phyloP scores from a whole-genome alignment of 192 early-diverging fungal genomes.

The Backusella westeae region DNA sequence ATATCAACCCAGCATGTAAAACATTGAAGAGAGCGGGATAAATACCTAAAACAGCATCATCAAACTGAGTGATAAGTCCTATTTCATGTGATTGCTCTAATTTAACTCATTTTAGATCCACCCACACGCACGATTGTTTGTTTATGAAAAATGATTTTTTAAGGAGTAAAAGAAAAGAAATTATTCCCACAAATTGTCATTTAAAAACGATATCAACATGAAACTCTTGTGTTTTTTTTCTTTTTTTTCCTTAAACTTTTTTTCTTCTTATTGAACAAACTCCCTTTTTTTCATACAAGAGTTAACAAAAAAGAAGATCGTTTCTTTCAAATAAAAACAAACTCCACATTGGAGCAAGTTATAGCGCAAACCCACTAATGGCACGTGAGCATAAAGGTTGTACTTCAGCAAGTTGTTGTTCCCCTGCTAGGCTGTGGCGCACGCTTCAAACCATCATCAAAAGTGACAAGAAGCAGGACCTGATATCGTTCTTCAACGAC shows the following conservation, averaged over 20 bases:
- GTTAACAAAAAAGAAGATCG: background rate
- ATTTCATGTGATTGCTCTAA: too few relatives aligned
- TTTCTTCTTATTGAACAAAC: background rate
- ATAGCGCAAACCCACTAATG: background rate
- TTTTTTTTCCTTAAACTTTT: background rate
- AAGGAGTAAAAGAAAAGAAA: background rate
- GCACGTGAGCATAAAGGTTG: constrained; percentile 7
- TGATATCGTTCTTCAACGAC: constrained; percentile 10
- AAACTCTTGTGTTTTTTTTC: background rate
- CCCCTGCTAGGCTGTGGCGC: constrained; percentile 19
- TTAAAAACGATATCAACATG: background rate
- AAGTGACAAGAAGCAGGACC: background rate
- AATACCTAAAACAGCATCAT: too few relatives aligned
- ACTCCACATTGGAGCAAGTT: background rate
- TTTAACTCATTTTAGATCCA: too few relatives aligned
- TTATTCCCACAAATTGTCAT: background rate
- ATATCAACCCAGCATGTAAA: too few relatives aligned
- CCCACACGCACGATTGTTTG: background rate
- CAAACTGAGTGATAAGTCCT: too few relatives aligned
- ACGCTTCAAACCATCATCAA: constrained; percentile 22
- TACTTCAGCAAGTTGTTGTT: constrained; percentile 11
- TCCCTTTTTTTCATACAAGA: background rate
- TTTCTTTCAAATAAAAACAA: background rate
- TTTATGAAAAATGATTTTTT: background rate
- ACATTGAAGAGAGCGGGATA: too few relatives aligned